Evolutionary conservation across 139 green algal species (phyloP).

Genomic region (Diplosphaera chodatii): DNA sequence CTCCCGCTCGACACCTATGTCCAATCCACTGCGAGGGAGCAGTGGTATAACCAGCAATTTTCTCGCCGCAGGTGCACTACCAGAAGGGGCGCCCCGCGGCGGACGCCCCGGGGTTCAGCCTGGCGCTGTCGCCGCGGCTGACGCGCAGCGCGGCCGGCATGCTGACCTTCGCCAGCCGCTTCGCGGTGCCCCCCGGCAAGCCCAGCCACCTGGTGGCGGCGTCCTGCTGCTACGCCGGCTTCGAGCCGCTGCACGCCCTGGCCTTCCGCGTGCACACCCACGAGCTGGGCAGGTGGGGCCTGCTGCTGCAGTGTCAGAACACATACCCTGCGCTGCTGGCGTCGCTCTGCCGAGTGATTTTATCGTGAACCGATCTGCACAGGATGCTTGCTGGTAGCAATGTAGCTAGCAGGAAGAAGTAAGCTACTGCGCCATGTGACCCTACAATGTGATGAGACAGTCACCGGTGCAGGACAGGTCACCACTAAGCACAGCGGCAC

Average conservation of each 20-base stretch:
- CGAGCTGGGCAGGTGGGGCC: slow-evolving; percentile 52
- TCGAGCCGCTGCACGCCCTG: slow-evolving; percentile 68
- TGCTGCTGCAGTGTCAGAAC: too few species aligned
- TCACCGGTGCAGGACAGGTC: too few species aligned
- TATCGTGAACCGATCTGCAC: too few species aligned
- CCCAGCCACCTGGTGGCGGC: slow-evolving; percentile 45
- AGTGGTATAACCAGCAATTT: background rate
- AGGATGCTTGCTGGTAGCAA: too few species aligned
- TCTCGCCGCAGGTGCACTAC: slow-evolving; percentile 66
- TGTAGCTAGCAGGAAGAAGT: too few species aligned
- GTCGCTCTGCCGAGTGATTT: too few species aligned
- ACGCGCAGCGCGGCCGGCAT: slow-evolving; percentile 58
- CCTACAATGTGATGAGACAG: too few species aligned
- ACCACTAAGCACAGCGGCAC: too few species aligned
- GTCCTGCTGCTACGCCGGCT: slow-evolving; percentile 66
- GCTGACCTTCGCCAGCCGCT: slow-evolving; percentile 56
- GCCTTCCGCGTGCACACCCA: slow-evolving; percentile 84
- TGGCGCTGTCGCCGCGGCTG: slow-evolving; percentile 36
- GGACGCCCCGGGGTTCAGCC: slow-evolving; percentile 57
- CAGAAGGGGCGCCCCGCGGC: slow-evolving; percentile 29
- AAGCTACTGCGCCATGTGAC: too few species aligned
- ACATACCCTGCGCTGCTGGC: slow-evolving; percentile 21
- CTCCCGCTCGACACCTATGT: too few species aligned
- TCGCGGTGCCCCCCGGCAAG: slow-evolving; percentile 56
- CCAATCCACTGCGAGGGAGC: too few species aligned